Evolutionary conservation across 2,329 filamentous ascomycete genomes (phyloP).

Genomic region (Venturia oleaginea): DNA sequence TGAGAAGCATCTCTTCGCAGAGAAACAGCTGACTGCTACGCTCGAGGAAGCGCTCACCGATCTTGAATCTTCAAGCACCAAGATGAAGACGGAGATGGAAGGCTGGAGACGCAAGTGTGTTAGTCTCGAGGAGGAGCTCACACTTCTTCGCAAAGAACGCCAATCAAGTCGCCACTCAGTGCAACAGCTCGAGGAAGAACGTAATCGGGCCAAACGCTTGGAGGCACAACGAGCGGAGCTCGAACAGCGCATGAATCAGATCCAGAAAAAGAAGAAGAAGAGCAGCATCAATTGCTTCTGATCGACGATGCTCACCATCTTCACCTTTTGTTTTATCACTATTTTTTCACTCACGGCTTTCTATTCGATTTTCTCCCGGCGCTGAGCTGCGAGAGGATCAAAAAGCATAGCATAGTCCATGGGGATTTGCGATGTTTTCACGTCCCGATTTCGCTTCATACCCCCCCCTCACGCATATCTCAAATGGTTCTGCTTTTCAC

Average conservation of each 20-base stretch:
- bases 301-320: conserved; percentile 1
- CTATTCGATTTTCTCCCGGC: neutral
- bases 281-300: conserved; percentile 96
- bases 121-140: conserved; percentile 63
- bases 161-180: conserved; percentile 55
- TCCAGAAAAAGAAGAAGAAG: conserved; percentile 93
- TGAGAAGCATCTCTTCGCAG: conserved; percentile 90
- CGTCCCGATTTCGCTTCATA: neutral
- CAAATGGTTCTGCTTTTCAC: neutral
- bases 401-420: neutral
- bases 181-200: conserved; percentile 91
- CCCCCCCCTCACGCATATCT: conserved; percentile 3
- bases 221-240: conserved; percentile 82
- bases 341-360: neutral
- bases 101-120: conserved; percentile 79
- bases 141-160: conserved; percentile 52
- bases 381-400: neutral
- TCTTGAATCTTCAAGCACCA: conserved; percentile 83
- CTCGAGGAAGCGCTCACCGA: conserved; percentile 93
- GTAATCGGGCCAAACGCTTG: conserved; percentile 81
- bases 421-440: neutral
- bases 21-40: conserved; percentile 92
- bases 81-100: conserved; percentile 84
- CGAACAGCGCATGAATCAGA: conserved; percentile 66
- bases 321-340: neutral